Conservation (phyloP, 225 moss, liverwort and hornwort genomes). For the Sphagnum tenellum region DNA sequence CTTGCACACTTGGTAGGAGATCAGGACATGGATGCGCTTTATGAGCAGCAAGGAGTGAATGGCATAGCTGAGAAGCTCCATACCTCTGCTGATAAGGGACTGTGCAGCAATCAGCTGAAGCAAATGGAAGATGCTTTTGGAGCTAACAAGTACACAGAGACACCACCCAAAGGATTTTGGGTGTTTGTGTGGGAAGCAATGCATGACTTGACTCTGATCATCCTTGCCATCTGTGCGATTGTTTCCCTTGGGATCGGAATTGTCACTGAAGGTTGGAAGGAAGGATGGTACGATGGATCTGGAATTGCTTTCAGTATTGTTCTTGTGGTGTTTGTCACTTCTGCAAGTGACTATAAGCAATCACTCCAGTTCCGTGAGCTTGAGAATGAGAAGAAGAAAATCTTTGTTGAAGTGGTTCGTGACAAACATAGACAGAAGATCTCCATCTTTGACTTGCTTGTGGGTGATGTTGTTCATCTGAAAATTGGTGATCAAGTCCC, state of each 20-base stretch:
- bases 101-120: slow-evolving; percentile 2
- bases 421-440: slow-evolving; percentile 4
- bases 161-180: slow-evolving; percentile 13
- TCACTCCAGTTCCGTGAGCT: slow-evolving; percentile 13
- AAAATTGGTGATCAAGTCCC: slow-evolving; percentile 16
- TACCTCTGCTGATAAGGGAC: slow-evolving; percentile 4
- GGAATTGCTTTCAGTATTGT: slow-evolving; percentile 15
- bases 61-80: slow-evolving; percentile 10
- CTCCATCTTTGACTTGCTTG: slow-evolving; percentile 10
- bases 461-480: slow-evolving; percentile 15
- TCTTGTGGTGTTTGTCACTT: slow-evolving; percentile 17
- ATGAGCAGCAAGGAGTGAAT: slow-evolving; percentile 5
- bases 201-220: slow-evolving; percentile 12
- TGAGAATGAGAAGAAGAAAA: slow-evolving; percentile 20
- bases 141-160: slow-evolving; percentile 12
- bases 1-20: slow-evolving; percentile 6
- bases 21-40: background rate
- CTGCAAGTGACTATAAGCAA: slow-evolving; percentile 14
- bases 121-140: slow-evolving; percentile 7
- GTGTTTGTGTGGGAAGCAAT: slow-evolving; percentile 12
- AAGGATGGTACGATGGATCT: slow-evolving; percentile 16
- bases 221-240: slow-evolving; percentile 10
- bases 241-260: slow-evolving; percentile 11
- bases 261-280: slow-evolving; percentile 38
- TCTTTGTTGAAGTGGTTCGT: slow-evolving; percentile 9